Evolutionary conservation across 371 early-diverging fungal species (phyloP), one percentile per base, ranked within the genome.

Genomic region (Saksenaea vasiformis): DNA sequence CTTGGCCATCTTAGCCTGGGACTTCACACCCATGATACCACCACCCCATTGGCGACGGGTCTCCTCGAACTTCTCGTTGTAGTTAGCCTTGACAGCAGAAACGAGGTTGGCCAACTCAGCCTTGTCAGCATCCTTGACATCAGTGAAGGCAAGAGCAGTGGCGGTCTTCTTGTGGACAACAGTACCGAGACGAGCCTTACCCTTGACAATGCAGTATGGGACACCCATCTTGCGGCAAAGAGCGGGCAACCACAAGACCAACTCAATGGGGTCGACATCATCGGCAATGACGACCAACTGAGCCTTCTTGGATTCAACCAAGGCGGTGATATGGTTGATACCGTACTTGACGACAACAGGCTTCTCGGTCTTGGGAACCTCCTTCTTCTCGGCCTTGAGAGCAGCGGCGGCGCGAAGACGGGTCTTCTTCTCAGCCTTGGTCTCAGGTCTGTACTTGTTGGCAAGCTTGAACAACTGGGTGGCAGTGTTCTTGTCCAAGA

Each of bases 221-320:
- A 99, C 90, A 72, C 97, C 97, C 98, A 99, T 98, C 95, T 99
- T 99, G 83, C 97, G 96, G 92, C 99, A 99, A 56, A 99, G 93
- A 67, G 99, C 98, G 63, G 99, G 99, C 75, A 99, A 89, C 95
- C 96, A 99, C 71, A 99, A 76, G 67, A 99, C 99, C 68, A 99
- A 74, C 83, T 99, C 99, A 78, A 99, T 97, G 69, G 99, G 99
- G 87, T 99, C 98, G 74, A 99, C 99, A 85, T 99, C 98, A 78
- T 97, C 89, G 67, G 99, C 99, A 82, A 99, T 99, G 74, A 99
- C 87, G 60, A 99, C 99, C 64, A 99, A 88, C 79, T 93, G 90
- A 74, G 99, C 97, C 92, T 97, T 99, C 92, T 99, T 99, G 81
- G 88, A 85, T 88, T 99, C 99, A 62, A 99, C 86, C 54, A 99